Evolutionary conservation across 73 alveolate species (phyloP).

Genomic region (Tetrahymena elliotti): DNA sequence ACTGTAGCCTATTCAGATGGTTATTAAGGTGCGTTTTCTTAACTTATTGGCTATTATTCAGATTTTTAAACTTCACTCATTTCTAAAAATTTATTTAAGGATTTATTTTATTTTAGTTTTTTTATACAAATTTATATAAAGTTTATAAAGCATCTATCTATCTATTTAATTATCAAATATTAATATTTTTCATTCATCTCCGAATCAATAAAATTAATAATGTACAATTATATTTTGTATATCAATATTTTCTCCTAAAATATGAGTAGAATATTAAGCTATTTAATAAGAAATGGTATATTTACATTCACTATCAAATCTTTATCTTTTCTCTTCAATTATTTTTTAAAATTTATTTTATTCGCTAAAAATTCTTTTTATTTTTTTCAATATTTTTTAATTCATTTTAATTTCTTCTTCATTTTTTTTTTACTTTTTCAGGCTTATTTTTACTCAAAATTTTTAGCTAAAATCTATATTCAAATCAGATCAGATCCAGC

Average conservation of each 20-base stretch:
- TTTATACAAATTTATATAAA: not conserved
- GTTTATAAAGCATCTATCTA: not conserved
- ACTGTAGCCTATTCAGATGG: not conserved
- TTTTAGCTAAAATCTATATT: not conserved
- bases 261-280: not conserved
- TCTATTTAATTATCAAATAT: not conserved
- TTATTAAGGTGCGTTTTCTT: not conserved
- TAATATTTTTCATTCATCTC: not conserved
- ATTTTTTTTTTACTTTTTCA: not conserved
- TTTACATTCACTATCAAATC: too few species aligned
- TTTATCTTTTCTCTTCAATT: too few species aligned
- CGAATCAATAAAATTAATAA: too few species aligned
- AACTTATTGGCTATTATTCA: not conserved
- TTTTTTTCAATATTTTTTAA: too few species aligned
- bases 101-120: not conserved
- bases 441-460: not conserved
- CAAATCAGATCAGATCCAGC: too few species aligned
- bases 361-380: too few species aligned
- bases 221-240: not conserved
- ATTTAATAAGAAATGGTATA: not conserved
- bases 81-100: not conserved
- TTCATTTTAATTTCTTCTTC: too few species aligned
- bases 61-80: not conserved
- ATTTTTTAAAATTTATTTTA: too few species aligned
- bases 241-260: not conserved